These are phyloP conservation scores for Pinus taeda DNA, from an alignment of 75 land plant genomes.

Conservation along the genomic window DNA sequence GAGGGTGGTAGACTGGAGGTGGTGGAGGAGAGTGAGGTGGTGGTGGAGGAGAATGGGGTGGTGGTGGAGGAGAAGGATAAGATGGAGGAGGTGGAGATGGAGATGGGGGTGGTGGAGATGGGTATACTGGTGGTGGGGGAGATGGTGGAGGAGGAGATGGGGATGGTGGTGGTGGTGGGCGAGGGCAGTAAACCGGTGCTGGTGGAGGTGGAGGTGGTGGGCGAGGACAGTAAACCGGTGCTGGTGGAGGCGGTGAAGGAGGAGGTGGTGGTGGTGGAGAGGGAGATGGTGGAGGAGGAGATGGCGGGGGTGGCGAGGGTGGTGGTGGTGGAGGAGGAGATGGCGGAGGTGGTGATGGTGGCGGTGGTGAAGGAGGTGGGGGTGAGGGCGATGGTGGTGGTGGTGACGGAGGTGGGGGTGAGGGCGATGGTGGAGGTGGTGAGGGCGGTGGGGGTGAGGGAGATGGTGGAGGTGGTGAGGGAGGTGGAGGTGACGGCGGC, in stretches of 20 bases:
- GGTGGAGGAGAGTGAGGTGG: background rate
- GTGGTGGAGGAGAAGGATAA: background rate
- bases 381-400: no score
- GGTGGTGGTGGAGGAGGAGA: background rate
- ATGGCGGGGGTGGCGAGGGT: background rate
- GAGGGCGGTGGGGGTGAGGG: background rate
- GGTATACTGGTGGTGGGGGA: background rate
- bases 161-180: slow-evolving; percentile 14
- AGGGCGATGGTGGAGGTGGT: background rate
- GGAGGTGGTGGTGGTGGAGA: background rate
- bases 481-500: background rate
- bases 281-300: background rate
- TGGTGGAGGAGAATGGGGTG: background rate
- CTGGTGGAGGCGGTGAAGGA: slow-evolving; percentile 8
- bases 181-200: slow-evolving; percentile 7
- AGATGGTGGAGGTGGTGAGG: background rate
- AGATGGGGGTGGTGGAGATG: background rate
- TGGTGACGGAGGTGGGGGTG: no score
- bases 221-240: background rate
- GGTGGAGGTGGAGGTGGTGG: slow-evolving; percentile 6
- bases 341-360: background rate
- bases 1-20: background rate
- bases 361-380: background rate
- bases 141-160: slow-evolving; percentile 18
- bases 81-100: background rate